phyloP scores from a whole-genome alignment of 2,329 filamentous ascomycete genomes.

The Fusarium sp. region DNA sequence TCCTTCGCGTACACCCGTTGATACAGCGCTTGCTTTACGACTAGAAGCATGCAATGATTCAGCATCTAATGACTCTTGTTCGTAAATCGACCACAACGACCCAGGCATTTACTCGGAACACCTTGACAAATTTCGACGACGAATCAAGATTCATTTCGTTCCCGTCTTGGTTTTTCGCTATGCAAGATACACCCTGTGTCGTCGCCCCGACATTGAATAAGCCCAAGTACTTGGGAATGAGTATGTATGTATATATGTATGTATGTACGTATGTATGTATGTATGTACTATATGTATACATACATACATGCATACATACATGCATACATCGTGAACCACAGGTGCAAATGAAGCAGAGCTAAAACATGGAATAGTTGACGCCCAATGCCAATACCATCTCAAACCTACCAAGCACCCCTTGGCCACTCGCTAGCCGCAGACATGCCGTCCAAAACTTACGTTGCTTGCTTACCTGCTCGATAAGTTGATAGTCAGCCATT shows the following conservation, averaged over 20 bases:
- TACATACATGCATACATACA: too few relatives aligned
- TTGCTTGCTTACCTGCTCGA: not conserved
- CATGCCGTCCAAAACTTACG: constrained; percentile 16
- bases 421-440: constrained; percentile 15
- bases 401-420: constrained; percentile 20
- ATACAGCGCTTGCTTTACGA: not conserved
- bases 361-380: constrained; percentile 11
- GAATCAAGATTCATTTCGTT: constrained; percentile 7
- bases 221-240: too few relatives aligned
- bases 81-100: too few relatives aligned
- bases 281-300: too few relatives aligned
- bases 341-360: constrained; percentile 18
- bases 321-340: constrained; percentile 1
- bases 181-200: constrained; percentile 1
- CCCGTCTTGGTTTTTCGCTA: not conserved
- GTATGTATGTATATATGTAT: too few relatives aligned
- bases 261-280: too few relatives aligned
- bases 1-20: constrained; percentile 28
- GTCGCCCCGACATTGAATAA: not conserved
- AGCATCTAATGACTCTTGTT: constrained; percentile 15
- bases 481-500: constrained; percentile 5
- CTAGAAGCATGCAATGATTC: constrained; percentile 26
- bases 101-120: not conserved
- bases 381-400: constrained; percentile 3
- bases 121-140: not conserved